A percentile compares a stretch with the other conserved stretches of the same genome.
phyloP scores from a whole-genome alignment of 441 rosid genomes.

The Biscutella auriculata region DNA sequence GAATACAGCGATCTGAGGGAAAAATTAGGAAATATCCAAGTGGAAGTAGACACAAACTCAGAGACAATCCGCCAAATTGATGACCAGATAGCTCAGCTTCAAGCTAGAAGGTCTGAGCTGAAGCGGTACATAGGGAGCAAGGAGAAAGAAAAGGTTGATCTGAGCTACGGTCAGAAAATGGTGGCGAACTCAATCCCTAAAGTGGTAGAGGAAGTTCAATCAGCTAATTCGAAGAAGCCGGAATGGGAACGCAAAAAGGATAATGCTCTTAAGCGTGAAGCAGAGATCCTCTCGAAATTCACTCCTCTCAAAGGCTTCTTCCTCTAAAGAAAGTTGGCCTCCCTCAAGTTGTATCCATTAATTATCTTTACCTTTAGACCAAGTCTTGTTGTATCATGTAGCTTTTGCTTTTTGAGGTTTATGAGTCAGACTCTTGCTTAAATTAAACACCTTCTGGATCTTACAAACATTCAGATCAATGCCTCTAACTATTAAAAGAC shows the following conservation, averaged over 20 bases:
- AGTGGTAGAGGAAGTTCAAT: slow-evolving; percentile 47
- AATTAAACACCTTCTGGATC: too few relatives aligned
- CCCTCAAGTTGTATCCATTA: background rate
- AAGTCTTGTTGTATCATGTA: background rate
- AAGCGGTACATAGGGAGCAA: slow-evolving; percentile 24
- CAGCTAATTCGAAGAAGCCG: slow-evolving; percentile 35
- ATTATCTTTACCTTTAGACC: background rate
- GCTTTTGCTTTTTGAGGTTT: background rate
- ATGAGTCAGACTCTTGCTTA: background rate
- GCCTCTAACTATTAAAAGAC: too few relatives aligned
- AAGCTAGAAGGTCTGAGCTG: slow-evolving; percentile 35
- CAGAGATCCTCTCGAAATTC: slow-evolving; percentile 46
- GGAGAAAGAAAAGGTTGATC: slow-evolving; percentile 35
- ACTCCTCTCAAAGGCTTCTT: slow-evolving; percentile 43
- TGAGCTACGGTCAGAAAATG: slow-evolving; percentile 33
- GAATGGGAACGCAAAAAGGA: slow-evolving; percentile 50
- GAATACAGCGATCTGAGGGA: slow-evolving; percentile 56
- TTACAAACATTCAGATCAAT: too few relatives aligned
- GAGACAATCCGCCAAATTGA: slow-evolving; percentile 43
- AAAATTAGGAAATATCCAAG: slow-evolving; percentile 38
- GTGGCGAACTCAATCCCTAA: slow-evolving; percentile 44
- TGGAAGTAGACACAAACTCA: slow-evolving; percentile 34
- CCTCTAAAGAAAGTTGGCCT: slow-evolving; percentile 19
- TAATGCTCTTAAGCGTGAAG: slow-evolving; percentile 40
- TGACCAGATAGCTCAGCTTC: slow-evolving; percentile 47